A percentile compares a stretch with the other conserved stretches of the same genome.
phyloP scores from a whole-genome alignment of 768 basidiomycete genomes.

The Leccinum fibrillosum region DNA sequence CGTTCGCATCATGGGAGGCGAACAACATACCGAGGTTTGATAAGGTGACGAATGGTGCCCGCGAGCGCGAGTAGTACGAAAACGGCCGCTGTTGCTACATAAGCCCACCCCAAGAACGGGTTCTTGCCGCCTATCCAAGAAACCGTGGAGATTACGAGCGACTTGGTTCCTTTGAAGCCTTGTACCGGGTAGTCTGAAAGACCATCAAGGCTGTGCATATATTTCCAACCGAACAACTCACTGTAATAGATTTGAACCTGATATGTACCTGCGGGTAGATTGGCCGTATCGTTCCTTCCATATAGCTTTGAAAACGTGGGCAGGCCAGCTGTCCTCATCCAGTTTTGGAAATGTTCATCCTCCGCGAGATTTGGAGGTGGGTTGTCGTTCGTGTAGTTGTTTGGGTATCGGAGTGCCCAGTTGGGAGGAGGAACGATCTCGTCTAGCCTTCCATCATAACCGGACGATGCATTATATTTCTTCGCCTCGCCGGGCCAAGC shows the following conservation, averaged over 20 bases:
- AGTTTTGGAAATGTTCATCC: constrained; percentile 97
- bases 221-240: constrained; percentile 29
- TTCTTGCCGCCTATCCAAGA: constrained; percentile 99
- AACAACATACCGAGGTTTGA: constrained; percentile 77
- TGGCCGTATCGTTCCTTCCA: constrained; percentile 81
- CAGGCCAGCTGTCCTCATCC: constrained; percentile 98
- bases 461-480: constrained; percentile 69
- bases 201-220: constrained; percentile 3
- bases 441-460: constrained; percentile 51
- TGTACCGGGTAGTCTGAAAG: constrained; percentile 87
- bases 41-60: constrained; percentile 87
- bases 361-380: constrained; percentile 68
- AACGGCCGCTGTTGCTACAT: constrained; percentile 82
- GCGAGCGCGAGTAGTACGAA: constrained; percentile 86
- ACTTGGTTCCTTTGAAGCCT: constrained; percentile 92
- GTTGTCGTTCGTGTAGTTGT: constrained; percentile 62
- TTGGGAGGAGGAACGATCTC: constrained; percentile 91
- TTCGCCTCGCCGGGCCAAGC: constrained; percentile 96
- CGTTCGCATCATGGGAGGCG: neutral
- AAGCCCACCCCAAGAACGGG: constrained; percentile 97
- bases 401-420: constrained; percentile 73
- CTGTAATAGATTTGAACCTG: constrained; percentile 76
- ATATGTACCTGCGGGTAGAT: constrained; percentile 72
- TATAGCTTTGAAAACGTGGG: constrained; percentile 97
- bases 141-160: constrained; percentile 93